These are phyloP conservation scores for Neoscytalidium dimidiatum DNA, from an alignment of 2,329 filamentous ascomycete species.

Conservation along the genomic window DNA sequence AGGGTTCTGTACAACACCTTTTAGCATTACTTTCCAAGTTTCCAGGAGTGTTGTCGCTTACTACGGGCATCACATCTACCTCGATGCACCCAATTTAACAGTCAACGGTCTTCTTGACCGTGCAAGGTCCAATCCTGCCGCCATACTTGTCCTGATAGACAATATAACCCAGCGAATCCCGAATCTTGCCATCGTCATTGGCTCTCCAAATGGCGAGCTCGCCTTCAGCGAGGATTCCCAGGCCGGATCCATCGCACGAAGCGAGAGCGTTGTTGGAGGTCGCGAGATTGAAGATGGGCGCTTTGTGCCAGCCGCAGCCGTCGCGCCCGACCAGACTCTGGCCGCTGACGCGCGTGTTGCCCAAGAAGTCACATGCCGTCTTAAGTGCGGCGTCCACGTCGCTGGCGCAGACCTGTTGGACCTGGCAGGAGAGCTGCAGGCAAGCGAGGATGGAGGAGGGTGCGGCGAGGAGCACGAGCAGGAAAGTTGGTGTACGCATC, in stretches of 20 bases:
- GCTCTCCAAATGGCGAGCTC: not conserved
- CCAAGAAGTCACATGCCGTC: not conserved
- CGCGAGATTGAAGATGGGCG: not conserved
- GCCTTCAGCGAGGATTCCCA: not conserved
- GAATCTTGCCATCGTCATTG: not conserved
- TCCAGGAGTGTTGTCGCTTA: no score
- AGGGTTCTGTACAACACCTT: no score
- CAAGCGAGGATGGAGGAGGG: not conserved
- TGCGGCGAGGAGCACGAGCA: not conserved
- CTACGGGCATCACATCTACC: no score
- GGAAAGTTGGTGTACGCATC: not conserved
- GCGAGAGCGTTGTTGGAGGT: not conserved
- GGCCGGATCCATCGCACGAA: not conserved
- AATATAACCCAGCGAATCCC: not conserved
- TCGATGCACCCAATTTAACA: not conserved
- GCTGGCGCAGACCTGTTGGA: not conserved
- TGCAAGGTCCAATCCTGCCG: not conserved
- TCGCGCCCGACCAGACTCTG: not conserved
- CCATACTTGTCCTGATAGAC: not conserved
- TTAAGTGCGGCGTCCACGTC: not conserved
- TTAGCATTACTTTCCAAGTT: no score
- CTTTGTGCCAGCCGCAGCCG: not conserved
- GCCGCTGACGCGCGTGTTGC: not conserved
- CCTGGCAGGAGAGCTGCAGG: not conserved
- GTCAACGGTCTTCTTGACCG: not conserved